Conservation (phyloP, 2,329 filamentous ascomycete genomes). For the Domatiomyces catenatus region DNA sequence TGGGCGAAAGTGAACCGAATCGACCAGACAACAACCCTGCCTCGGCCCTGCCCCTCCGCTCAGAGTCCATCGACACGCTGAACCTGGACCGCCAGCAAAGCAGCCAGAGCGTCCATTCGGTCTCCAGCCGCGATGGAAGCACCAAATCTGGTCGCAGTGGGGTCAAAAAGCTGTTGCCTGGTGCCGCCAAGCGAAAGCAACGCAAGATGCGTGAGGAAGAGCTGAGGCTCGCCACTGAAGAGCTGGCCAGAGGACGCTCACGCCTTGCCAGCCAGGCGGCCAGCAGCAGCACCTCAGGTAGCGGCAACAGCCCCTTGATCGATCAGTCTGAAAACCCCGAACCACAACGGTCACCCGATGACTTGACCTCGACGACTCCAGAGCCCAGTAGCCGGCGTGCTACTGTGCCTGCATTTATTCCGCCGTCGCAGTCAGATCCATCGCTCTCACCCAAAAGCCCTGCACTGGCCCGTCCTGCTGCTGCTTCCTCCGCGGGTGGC, state of each 20-base stretch:
- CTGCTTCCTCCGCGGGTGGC: slow-evolving; percentile 11
- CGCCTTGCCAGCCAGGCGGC: slow-evolving; percentile 3
- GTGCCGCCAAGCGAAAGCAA: slow-evolving; percentile 31
- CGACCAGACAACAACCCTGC: slow-evolving; percentile 18
- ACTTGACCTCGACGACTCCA: slow-evolving; percentile 38
- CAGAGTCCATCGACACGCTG: slow-evolving; percentile 25
- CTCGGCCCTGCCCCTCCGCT: slow-evolving; percentile 21
- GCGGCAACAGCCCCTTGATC: slow-evolving; percentile 12
- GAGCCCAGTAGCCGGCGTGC: slow-evolving; percentile 22
- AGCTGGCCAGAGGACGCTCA: slow-evolving; percentile 9
- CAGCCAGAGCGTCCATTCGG: slow-evolving; percentile 24
- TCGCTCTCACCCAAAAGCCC: slow-evolving; percentile 10
- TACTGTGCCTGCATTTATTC: slow-evolving; percentile 8
- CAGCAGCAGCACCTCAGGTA: slow-evolving; percentile 6
- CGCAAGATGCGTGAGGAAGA: slow-evolving; percentile 20
- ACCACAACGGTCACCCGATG: slow-evolving; percentile 45
- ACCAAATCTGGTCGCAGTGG: slow-evolving; percentile 28
- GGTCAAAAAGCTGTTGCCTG: slow-evolving; percentile 37
- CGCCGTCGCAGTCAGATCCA: slow-evolving; percentile 3
- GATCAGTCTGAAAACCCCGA: slow-evolving; percentile 12
- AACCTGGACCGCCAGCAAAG: slow-evolving; percentile 19
- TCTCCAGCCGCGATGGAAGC: slow-evolving; percentile 23
- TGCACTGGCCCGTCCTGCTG: background rate
- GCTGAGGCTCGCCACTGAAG: slow-evolving; percentile 9
- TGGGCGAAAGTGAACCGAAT: slow-evolving; percentile 23